Conservation (phyloP, 169 alveolate species). For the Plasmodium malariae region DNA sequence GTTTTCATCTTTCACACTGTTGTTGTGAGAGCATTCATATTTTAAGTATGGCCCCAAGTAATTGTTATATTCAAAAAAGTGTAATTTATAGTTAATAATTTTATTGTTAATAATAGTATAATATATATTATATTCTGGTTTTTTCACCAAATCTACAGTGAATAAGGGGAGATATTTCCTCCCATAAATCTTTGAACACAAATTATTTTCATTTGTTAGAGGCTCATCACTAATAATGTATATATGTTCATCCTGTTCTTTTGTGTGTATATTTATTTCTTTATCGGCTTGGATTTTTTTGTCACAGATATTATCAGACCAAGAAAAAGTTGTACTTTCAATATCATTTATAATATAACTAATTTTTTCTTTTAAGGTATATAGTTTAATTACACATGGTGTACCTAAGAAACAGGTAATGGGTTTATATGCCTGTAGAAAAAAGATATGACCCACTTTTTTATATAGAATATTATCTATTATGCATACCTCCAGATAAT, state of each 20-base stretch:
- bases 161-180: constrained; percentile 10
- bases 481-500: constrained; percentile 39
- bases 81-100: constrained; percentile 16
- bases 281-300: not conserved
- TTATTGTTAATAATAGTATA: constrained; percentile 32
- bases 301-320: constrained; percentile 22
- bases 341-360: constrained; percentile 14
- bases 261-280: constrained; percentile 2
- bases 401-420: constrained; percentile 38
- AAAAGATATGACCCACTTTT: constrained; percentile 36
- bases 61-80: constrained; percentile 29
- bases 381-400: constrained; percentile 26
- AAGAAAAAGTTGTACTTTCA: constrained; percentile 26
- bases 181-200: constrained; percentile 27
- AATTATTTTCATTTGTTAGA: constrained; percentile 26
- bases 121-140: constrained; percentile 24
- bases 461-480: constrained; percentile 22
- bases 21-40: constrained; percentile 56
- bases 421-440: constrained; percentile 30
- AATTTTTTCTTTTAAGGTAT: constrained; percentile 12
- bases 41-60: constrained; percentile 53
- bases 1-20: constrained; percentile 36
- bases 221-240: constrained; percentile 42
- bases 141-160: constrained; percentile 4
- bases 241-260: constrained; percentile 24